These are phyloP conservation scores for Astrothelium macrocarpum DNA, from an alignment of 495 filamentous ascomycete genomes.

Conservation along the genomic window DNA sequence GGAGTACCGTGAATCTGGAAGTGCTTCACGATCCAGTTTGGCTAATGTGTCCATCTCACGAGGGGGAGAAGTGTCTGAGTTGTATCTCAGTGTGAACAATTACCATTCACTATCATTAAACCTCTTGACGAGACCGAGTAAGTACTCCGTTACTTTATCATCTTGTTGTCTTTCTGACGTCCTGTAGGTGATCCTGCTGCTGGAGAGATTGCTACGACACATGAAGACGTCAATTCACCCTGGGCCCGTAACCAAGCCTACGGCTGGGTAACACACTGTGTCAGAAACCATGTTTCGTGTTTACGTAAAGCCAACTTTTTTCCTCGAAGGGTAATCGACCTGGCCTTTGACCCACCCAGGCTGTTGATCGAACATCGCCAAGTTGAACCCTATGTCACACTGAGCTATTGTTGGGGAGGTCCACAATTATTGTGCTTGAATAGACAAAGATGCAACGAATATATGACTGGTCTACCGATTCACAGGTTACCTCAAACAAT, in stretches of 20 bases:
- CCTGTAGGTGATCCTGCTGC: neutral
- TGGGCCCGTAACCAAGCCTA: neutral
- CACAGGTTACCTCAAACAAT: slow-evolving; percentile 19
- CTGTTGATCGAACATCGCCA: neutral
- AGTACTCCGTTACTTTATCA: neutral
- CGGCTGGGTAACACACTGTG: neutral
- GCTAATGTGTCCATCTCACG: neutral
- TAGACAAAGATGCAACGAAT: slow-evolving; percentile 2
- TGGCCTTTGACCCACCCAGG: neutral
- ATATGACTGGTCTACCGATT: slow-evolving; percentile 13
- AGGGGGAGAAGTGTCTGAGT: neutral
- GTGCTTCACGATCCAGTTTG: neutral
- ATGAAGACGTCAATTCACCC: neutral
- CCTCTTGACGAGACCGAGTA: neutral
- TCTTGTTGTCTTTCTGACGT: neutral
- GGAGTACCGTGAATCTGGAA: neutral
- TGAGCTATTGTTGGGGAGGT: slow-evolving; percentile 28
- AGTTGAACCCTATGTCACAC: slow-evolving; percentile 17
- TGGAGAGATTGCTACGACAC: neutral
- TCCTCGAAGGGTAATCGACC: neutral
- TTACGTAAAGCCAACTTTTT: neutral
- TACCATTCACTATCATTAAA: neutral
- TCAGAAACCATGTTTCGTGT: neutral
- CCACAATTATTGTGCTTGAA: slow-evolving; percentile 10
- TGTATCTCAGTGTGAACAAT: neutral